These are phyloP conservation scores for Phtheirospermum japonicum DNA, from an alignment of 257 asterid species.

Conservation along the genomic window DNA sequence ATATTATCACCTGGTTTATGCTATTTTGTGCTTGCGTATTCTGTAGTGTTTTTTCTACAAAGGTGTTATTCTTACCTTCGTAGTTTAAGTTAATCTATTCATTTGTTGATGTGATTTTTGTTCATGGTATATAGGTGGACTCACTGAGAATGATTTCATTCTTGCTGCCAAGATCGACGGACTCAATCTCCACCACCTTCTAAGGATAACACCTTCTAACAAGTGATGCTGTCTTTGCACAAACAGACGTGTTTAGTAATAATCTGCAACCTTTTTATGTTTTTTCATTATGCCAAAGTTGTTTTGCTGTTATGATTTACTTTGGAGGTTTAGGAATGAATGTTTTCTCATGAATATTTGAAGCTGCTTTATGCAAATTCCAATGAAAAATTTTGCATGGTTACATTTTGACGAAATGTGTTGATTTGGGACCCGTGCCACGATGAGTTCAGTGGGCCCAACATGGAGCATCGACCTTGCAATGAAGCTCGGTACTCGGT, in stretches of 20 bases:
- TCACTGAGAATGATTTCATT: conserved; percentile 91
- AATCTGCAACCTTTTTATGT: background rate
- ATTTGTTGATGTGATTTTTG: background rate
- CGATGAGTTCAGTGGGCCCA: too few species aligned
- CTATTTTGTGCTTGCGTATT: background rate
- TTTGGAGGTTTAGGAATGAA: too few species aligned
- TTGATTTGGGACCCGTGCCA: too few species aligned
- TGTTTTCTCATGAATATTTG: background rate
- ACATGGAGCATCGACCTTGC: too few species aligned
- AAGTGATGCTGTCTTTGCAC: conserved; percentile 17
- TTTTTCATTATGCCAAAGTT: background rate
- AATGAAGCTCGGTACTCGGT: too few species aligned
- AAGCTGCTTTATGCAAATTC: too few species aligned
- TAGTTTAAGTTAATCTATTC: too few species aligned
- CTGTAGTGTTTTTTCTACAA: too few species aligned
- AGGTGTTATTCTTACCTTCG: too few species aligned
- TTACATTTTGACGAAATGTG: too few species aligned
- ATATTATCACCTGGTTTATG: conserved; percentile 4
- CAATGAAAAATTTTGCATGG: too few species aligned
- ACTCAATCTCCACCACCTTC: conserved; percentile 65
- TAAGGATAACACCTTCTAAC: conserved; percentile 57
- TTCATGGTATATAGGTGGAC: conserved; percentile 59
- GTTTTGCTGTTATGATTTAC: background rate
- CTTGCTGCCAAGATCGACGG: conserved; percentile 80
- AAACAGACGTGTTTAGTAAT: conserved; percentile 2